Evolutionary conservation across 2,329 filamentous ascomycete genomes (phyloP).

Genomic region (Aspergillus hiratsukae): DNA sequence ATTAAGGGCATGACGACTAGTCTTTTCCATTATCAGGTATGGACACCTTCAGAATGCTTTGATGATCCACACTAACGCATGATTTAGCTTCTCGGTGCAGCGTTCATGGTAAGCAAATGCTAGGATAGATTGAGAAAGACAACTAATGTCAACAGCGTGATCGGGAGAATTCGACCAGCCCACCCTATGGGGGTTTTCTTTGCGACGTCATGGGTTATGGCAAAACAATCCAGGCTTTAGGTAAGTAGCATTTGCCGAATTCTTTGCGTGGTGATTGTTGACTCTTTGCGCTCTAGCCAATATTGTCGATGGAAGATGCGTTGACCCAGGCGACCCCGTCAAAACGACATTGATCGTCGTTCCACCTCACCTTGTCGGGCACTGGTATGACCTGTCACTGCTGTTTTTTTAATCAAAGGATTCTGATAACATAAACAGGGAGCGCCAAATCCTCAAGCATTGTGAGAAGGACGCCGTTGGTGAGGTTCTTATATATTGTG

Average conservation of each 20-base stretch:
- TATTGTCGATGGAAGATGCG: slow-evolving; percentile 31
- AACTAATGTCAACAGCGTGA: slow-evolving; percentile 24
- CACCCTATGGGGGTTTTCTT: slow-evolving; percentile 33
- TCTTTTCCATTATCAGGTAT: slow-evolving; percentile 34
- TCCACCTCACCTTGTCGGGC: slow-evolving; percentile 28
- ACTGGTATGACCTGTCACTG: slow-evolving; percentile 26
- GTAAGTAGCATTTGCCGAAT: slow-evolving; percentile 11
- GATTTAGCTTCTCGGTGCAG: slow-evolving; percentile 27
- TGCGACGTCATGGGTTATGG: slow-evolving; percentile 42
- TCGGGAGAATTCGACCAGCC: slow-evolving; percentile 24
- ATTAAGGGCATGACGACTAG: slow-evolving; percentile 29
- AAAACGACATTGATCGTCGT: slow-evolving; percentile 37
- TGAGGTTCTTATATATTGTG: slow-evolving; percentile 21
- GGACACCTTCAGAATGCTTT: background rate
- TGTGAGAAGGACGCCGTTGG: slow-evolving; percentile 21
- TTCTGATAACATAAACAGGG: slow-evolving; percentile 15
- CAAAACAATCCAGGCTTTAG: slow-evolving; percentile 36
- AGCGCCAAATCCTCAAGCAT: slow-evolving; percentile 28
- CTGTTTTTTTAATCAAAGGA: background rate
- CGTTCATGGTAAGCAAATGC: slow-evolving; percentile 27
- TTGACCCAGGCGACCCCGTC: slow-evolving; percentile 10
- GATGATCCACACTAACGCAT: background rate
- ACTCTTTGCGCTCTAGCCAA: slow-evolving; percentile 23
- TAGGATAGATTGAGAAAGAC: background rate
- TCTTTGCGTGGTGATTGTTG: background rate